These are phyloP conservation scores for Aspergillus funiculosus DNA, from an alignment of 495 filamentous ascomycete species.

Conservation along the genomic window DNA sequence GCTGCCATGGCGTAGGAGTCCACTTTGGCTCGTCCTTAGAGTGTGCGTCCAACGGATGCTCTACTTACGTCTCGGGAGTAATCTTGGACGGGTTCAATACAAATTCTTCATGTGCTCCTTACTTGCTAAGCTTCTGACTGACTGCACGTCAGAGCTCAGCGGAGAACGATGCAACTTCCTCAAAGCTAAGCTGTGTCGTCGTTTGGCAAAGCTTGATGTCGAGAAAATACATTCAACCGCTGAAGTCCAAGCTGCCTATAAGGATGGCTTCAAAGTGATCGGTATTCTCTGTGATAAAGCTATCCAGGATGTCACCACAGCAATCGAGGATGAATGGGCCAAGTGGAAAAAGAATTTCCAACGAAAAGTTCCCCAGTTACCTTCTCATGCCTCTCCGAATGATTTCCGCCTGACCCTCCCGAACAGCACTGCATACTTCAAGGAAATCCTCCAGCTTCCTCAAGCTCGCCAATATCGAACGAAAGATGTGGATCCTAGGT, in stretches of 20 bases:
- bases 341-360: constrained; percentile 24
- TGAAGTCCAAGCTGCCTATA: constrained; percentile 8
- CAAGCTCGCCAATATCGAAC: neutral
- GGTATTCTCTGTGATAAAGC: constrained; percentile 21
- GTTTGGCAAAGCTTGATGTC: constrained; percentile 53
- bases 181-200: constrained; percentile 53
- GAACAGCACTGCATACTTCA: constrained; percentile 41
- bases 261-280: constrained; percentile 15
- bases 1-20: constrained; percentile 51
- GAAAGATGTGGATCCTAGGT: constrained; percentile 3
- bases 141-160: constrained; percentile 21
- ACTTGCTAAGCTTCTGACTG: constrained; percentile 39
- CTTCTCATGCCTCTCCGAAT: constrained; percentile 23
- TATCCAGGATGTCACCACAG: constrained; percentile 21
- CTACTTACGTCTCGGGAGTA: constrained; percentile 35
- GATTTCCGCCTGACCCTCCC: constrained; percentile 36
- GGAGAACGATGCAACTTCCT: constrained; percentile 34
- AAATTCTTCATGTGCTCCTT: constrained; percentile 50
- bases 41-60: constrained; percentile 49
- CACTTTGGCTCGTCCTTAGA: constrained; percentile 55
- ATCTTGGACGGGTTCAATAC: constrained; percentile 48
- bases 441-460: constrained; percentile 15
- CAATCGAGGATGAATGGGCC: constrained; percentile 21
- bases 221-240: constrained; percentile 20
- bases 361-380: constrained; percentile 34